Percentiles rank a stretch among this genome's conserved stretches.
phyloP scores from a whole-genome alignment of 768 basidiomycete genomes.

The Xerocomus potaroensis region DNA sequence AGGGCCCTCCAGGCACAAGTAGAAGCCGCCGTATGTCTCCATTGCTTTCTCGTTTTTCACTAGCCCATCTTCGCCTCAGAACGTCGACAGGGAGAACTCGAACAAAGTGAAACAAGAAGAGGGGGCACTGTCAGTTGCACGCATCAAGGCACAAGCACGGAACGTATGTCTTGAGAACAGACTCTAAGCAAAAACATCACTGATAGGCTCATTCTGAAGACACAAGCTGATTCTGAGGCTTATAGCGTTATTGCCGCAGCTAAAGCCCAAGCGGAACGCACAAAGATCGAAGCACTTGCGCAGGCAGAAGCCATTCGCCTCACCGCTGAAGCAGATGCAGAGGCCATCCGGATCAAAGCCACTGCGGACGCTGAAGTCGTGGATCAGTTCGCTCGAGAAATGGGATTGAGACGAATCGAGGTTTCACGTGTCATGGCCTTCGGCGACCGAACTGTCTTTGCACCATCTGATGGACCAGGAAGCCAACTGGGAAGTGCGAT shows the following conservation, averaged over 20 bases:
- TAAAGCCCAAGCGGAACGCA: slow-evolving; percentile 63
- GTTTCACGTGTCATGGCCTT: slow-evolving; percentile 59
- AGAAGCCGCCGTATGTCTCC: slow-evolving; percentile 64
- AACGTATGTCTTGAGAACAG: slow-evolving; percentile 32
- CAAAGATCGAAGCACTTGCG: slow-evolving; percentile 70
- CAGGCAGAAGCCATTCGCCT: slow-evolving; percentile 75
- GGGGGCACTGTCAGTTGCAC: slow-evolving; percentile 70
- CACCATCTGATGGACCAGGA: slow-evolving; percentile 58
- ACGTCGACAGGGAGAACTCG: slow-evolving; percentile 83
- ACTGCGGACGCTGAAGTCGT: slow-evolving; percentile 55
- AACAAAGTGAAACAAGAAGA: slow-evolving; percentile 86
- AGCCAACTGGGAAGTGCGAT: slow-evolving; percentile 57
- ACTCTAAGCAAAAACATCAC: neutral
- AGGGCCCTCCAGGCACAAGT: slow-evolving; percentile 84
- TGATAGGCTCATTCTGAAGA: slow-evolving; percentile 31
- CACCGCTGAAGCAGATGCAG: slow-evolving; percentile 70
- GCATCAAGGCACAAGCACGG: slow-evolving; percentile 65
- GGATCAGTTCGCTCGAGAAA: slow-evolving; percentile 70
- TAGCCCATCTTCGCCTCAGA: slow-evolving; percentile 36
- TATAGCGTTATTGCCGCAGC: slow-evolving; percentile 72
- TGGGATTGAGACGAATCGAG: slow-evolving; percentile 67
- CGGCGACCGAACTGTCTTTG: slow-evolving; percentile 66
- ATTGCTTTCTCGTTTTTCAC: neutral
- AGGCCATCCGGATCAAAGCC: slow-evolving; percentile 61
- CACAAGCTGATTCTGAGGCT: slow-evolving; percentile 72